Conservation (phyloP, 2,329 filamentous ascomycete genomes). For the Didymella exigua region DNA sequence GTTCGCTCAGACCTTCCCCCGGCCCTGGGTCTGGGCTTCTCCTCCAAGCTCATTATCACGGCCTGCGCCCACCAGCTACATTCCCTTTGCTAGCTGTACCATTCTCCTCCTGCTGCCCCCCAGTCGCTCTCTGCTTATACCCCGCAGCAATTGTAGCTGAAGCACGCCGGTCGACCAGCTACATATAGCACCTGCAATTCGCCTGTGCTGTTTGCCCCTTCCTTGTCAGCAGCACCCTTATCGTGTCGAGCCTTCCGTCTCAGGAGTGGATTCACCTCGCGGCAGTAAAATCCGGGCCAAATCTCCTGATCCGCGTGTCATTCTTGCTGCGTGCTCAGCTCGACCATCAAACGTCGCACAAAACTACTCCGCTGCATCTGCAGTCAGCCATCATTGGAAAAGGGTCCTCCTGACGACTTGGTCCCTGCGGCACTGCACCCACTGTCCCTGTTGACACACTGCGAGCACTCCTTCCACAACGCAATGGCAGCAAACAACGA, state of each 20-base stretch:
- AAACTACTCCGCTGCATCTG: constrained; percentile 22
- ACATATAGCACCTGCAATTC: not conserved
- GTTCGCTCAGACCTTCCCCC: constrained; percentile 27
- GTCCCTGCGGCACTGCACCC: constrained; percentile 18
- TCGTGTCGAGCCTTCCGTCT: constrained; percentile 5
- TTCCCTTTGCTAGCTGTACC: constrained; percentile 13
- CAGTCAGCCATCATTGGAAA: constrained; percentile 17
- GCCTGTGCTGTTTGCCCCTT: constrained; percentile 21
- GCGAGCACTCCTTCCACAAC: constrained; percentile 20
- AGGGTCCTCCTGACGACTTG: constrained; percentile 17
- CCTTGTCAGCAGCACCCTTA: constrained; percentile 7
- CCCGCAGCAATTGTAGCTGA: constrained; percentile 24
- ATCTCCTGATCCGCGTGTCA: constrained; percentile 21
- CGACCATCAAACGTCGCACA: constrained; percentile 20
- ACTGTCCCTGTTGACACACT: constrained; percentile 10
- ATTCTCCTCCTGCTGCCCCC: constrained; percentile 11
- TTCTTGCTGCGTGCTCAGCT: constrained; percentile 20
- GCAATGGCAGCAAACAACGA: constrained; percentile 39
- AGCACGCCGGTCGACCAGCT: constrained; percentile 26
- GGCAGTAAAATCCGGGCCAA: constrained; percentile 3
- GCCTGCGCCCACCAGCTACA: constrained; percentile 20
- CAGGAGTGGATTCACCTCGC: not conserved
- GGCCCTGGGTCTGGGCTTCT: constrained; percentile 21
- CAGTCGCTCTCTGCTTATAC: constrained; percentile 18
- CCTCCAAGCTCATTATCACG: constrained; percentile 22